phyloP scores from a whole-genome alignment of 192 early-diverging fungal genomes.

The Obelidium mucronatum region DNA sequence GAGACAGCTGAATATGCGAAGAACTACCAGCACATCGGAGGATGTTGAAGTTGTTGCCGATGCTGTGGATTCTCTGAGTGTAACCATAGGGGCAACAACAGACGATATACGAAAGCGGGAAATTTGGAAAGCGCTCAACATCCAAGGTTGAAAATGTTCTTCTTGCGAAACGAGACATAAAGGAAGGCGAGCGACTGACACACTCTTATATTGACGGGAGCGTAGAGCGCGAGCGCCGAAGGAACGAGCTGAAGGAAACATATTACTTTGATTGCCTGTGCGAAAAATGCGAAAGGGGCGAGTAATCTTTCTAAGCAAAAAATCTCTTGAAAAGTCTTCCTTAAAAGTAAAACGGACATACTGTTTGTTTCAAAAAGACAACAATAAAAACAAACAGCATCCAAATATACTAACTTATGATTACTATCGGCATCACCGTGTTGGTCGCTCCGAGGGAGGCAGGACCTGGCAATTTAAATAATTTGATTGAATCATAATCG shows the following conservation, averaged over 20 bases:
- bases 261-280: conserved; percentile 42
- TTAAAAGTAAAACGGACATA: too few species aligned
- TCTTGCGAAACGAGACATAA: conserved; percentile 16
- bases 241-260: conserved; percentile 18
- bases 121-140: conserved; percentile 10
- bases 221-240: neutral
- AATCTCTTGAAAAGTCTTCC: too few species aligned
- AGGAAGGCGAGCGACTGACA: conserved; percentile 14
- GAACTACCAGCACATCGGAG: neutral
- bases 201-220: conserved; percentile 33
- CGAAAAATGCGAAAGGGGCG: conserved; percentile 15
- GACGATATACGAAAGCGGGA: neutral
- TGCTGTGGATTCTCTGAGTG: neutral
- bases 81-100: neutral
- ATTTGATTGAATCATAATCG: too few species aligned
- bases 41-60: neutral
- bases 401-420: too few species aligned
- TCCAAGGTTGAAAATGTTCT: conserved; percentile 8
- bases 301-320: neutral
- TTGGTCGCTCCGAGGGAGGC: too few species aligned
- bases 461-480: too few species aligned
- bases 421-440: too few species aligned
- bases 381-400: too few species aligned
- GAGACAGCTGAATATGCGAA: conserved; percentile 7
- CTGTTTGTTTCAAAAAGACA: too few species aligned